These are phyloP conservation scores for Silene noctiflora DNA, from an alignment of 179 eudicot species.

Conservation along the genomic window DNA sequence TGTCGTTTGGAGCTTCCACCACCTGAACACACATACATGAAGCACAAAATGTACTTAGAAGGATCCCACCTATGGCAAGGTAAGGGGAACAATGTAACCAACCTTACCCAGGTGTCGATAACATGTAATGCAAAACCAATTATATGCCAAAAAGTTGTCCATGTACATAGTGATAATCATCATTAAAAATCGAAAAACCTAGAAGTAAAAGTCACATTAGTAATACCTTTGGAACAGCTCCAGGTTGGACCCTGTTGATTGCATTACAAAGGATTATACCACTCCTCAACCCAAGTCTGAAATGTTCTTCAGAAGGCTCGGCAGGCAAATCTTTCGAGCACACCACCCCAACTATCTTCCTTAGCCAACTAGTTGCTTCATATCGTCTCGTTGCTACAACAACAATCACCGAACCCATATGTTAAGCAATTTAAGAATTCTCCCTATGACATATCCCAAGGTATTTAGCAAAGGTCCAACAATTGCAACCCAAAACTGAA, in stretches of 20 bases:
- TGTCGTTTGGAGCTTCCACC: conserved; percentile 80
- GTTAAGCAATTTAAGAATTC: not conserved
- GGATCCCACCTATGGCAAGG: not conserved
- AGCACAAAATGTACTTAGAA: not conserved
- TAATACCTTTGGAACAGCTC: conserved; percentile 77
- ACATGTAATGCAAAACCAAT: not conserved
- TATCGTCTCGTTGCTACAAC: conserved; percentile 68
- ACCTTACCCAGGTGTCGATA: not conserved
- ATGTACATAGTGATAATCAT: not conserved
- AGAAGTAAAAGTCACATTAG: too few species aligned
- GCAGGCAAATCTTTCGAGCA: conserved; percentile 89
- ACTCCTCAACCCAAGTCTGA: conserved; percentile 85
- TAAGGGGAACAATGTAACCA: not conserved
- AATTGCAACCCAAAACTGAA: not conserved
- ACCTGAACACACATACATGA: conserved; percentile 44
- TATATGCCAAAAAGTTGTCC: too few species aligned
- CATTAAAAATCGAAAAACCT: not conserved
- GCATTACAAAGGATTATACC: conserved; percentile 86
- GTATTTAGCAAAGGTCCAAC: not conserved
- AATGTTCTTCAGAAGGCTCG: conserved; percentile 94
- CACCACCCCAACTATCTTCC: conserved; percentile 89
- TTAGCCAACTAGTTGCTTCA: conserved; percentile 88
- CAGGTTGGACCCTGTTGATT: conserved; percentile 79
- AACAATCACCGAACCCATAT: conserved; percentile 1
- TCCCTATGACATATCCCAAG: too few species aligned